phyloP scores from a whole-genome alignment of 2,329 filamentous ascomycete species.

The Drechslerella dactyloides region DNA sequence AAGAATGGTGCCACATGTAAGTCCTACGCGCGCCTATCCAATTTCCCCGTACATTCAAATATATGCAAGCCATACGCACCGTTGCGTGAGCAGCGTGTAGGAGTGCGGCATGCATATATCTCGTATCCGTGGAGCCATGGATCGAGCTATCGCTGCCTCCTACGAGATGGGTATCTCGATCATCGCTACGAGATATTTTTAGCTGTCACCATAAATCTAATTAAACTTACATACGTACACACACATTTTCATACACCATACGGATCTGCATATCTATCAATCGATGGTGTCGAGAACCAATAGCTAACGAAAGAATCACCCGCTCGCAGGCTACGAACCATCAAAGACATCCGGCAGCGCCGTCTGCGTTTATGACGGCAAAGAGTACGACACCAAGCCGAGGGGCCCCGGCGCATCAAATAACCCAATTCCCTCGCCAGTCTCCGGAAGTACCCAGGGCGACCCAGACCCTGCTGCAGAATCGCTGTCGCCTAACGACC shows the following conservation, averaged over 20 bases:
- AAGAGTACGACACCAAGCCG: constrained; percentile 38
- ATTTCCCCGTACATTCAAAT: background rate
- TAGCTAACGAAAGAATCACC: background rate
- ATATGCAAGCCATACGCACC: background rate
- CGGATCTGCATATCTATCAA: too few relatives aligned
- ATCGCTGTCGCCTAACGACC: constrained; percentile 8
- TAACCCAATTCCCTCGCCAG: constrained; percentile 14
- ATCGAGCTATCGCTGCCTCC: too few relatives aligned
- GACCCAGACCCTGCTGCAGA: background rate
- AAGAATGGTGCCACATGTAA: constrained; percentile 41
- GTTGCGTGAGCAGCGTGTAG: background rate
- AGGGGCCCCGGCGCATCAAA: constrained; percentile 3
- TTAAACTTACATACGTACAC: too few relatives aligned
- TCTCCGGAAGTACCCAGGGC: background rate
- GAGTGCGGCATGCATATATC: background rate
- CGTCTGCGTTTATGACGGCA: constrained; percentile 44
- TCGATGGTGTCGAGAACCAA: background rate
- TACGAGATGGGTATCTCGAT: too few relatives aligned
- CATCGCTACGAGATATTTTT: too few relatives aligned
- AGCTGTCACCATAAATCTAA: too few relatives aligned
- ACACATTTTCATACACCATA: too few relatives aligned
- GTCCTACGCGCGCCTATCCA: background rate
- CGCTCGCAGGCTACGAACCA: constrained; percentile 27
- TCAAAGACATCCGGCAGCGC: constrained; percentile 39
- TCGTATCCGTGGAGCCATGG: too few relatives aligned